Evolutionary conservation across 495 filamentous ascomycete species (phyloP), one percentile per base, ranked within the genome.

Genomic region (Podospora pseudopauciseta): DNA sequence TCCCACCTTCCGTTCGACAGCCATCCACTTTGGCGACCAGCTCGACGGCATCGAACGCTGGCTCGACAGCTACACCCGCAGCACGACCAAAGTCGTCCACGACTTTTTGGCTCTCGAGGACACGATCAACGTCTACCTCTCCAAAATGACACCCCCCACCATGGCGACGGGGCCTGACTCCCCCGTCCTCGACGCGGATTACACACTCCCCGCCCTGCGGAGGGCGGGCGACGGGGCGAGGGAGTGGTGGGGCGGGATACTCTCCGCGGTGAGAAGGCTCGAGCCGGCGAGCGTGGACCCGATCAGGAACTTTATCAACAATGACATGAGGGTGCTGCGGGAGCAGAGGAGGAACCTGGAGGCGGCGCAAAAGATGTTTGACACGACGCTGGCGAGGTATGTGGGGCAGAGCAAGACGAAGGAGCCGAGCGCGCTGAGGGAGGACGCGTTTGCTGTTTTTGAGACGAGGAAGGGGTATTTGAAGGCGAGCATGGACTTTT

Each of bases 371-470:
- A 92, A 91, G 77, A 82, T 86, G 16, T 94, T 92, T 71, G 95
- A 99, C 73, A 85, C 84, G 39, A 84, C 92, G 13, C 83, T 96
- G 56, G 85, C 92, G 34, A 86, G 93, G 58, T 97, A 96, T 74
- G 84, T 90, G 4, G 81, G 84, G 5, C 94, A 97, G 78, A 90
- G 89, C 34, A 99, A 97, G 79, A 90, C 92, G 3, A 98, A 97
- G 79, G 95, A 99, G 76, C 86, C 93, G 6, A 96, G 92, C 15
- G 85, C 92, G 0, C 81, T 99, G 64, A 84, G 96, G 60, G 95
- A 99, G 77, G 95, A 99, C 78, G 94, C 96, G 0, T 99, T 98
- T 73, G 90, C 95, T 76, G 88, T 99, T 49, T 95, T 97, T 70
- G 96, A 98, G 83, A 91, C 93, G 18, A 88, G 94, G 61, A 94